Percentiles rank a stretch among this genome's conserved stretches.
phyloP scores from a whole-genome alignment of 2,329 filamentous ascomycete species.

The Penicillium sp. region DNA sequence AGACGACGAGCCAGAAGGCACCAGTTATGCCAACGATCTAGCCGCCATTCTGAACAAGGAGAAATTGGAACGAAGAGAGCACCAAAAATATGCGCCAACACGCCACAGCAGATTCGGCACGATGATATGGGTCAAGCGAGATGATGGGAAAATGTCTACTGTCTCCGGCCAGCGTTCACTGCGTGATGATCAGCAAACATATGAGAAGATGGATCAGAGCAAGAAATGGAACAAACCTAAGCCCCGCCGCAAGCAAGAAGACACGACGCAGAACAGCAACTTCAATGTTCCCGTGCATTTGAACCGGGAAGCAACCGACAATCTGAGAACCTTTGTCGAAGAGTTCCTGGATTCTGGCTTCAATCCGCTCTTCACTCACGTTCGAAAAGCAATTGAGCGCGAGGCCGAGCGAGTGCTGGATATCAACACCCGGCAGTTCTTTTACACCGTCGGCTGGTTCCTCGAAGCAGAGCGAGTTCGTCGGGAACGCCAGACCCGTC shows the following conservation, averaged over 20 bases:
- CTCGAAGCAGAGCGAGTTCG: constrained; percentile 79
- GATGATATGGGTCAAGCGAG: constrained; percentile 94
- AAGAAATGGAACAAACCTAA: constrained; percentile 89
- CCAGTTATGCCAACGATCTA: constrained; percentile 71
- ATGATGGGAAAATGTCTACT: constrained; percentile 79
- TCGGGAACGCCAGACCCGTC: constrained; percentile 59
- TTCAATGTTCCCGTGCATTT: constrained; percentile 74
- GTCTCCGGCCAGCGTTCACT: constrained; percentile 88
- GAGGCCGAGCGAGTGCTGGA: constrained; percentile 79
- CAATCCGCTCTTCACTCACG: constrained; percentile 82
- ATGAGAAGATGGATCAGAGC: constrained; percentile 84
- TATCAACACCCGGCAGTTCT: constrained; percentile 80
- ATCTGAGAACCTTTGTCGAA: constrained; percentile 79
- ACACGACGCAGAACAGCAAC: constrained; percentile 63
- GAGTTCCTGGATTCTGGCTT: constrained; percentile 95
- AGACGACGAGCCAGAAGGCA: constrained; percentile 70
- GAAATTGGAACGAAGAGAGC: constrained; percentile 74
- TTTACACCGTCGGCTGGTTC: constrained; percentile 93
- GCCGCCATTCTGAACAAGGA: constrained; percentile 77
- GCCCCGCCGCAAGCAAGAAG: constrained; percentile 61
- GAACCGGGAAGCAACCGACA: constrained; percentile 70
- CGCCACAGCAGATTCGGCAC: constrained; percentile 93
- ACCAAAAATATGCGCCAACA: constrained; percentile 76
- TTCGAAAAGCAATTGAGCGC: constrained; percentile 86
- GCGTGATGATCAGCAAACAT: constrained; percentile 67